Evolutionary conservation across 2,329 filamentous ascomycete genomes (phyloP), one percentile per base, ranked within the genome.

Genomic region (Monosporascus ibericus): DNA sequence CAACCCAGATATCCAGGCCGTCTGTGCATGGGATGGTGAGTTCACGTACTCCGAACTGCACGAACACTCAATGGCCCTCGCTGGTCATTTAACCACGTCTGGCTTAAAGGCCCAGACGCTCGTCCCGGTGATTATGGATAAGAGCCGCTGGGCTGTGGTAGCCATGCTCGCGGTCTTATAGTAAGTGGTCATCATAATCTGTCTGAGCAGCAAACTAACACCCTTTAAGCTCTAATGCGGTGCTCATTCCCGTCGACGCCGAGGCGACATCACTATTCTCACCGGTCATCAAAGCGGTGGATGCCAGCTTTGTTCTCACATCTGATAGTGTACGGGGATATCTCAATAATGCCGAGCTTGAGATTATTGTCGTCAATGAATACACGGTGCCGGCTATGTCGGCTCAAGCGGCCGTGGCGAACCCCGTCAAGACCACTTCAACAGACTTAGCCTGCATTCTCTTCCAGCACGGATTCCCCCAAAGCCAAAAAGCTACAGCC

Each of bases 151-250:
- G 65, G 76, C 88, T 0, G 86, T 90, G 47, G 71, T 90, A 39
- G 78, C 84, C 6, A 85, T 92, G 55, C 73, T 92, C 20, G 86
- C 86, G 0, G 76, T 85, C 2, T 70, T 90, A 44, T 86, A 88
- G 68, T 75, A 76, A 52, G 84, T 83, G 30, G 9, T 70, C 70
- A 51, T 76, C 72, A 4, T 77, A 80, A 55, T 60, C 46, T 44
- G 49, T 27, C 6, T 44, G 8, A 36, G 36, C 15, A 20, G 11
- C 47, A 34, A 50, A 50, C 47, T 58, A 42, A 58, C 34, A 1
- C 51, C 36, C 27, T 46, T 44, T 25, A 15, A 72, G 60, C 48
- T 69, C 77, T 4, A 78, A 78, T 14, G 77, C 73, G 1, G 72
- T 72, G n/a, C 74, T 81, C 40, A 75, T 78, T 0, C 73, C 77